Evolutionary conservation across 208 protist species (phyloP).

Genomic region (Wallacemonas sp.): DNA sequence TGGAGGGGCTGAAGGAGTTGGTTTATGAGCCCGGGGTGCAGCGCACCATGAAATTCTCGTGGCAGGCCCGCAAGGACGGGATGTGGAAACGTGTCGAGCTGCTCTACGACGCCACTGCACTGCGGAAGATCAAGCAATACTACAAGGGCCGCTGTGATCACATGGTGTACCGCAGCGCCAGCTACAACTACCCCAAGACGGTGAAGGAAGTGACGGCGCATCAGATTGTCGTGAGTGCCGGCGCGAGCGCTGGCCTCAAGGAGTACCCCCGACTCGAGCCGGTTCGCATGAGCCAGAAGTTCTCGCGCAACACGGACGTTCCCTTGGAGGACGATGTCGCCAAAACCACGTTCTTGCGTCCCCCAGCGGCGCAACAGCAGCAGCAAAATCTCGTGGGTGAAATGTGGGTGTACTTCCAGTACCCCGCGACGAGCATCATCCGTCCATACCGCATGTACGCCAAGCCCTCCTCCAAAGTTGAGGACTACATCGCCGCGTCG

Average conservation of each 20-base stretch:
- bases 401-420: constrained; percentile 90
- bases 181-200: constrained; percentile 47
- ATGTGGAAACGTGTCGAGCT: constrained; percentile 74
- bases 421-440: constrained; percentile 67
- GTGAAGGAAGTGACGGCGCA: constrained; percentile 35
- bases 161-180: constrained; percentile 80
- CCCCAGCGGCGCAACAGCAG: constrained; percentile 20
- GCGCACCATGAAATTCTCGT: constrained; percentile 88
- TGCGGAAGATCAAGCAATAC: constrained; percentile 86
- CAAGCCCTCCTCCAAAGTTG: constrained; percentile 65
- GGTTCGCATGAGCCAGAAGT: constrained; percentile 86
- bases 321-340: constrained; percentile 61
- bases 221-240: constrained; percentile 30
- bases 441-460: constrained; percentile 82
- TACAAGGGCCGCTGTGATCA: constrained; percentile 78
- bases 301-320: constrained; percentile 47
- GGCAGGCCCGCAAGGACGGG: constrained; percentile 80
- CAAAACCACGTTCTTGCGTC: constrained; percentile 72
- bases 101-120: constrained; percentile 55
- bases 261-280: constrained; percentile 72
- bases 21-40: constrained; percentile 64
- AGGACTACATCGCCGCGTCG: constrained; percentile 74
- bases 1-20: constrained; percentile 72
- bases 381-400: constrained; percentile 37
- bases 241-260: constrained; percentile 28